Evolutionary conservation across 345 rosid species (phyloP).

Genomic region (Hibiscus trionum): DNA sequence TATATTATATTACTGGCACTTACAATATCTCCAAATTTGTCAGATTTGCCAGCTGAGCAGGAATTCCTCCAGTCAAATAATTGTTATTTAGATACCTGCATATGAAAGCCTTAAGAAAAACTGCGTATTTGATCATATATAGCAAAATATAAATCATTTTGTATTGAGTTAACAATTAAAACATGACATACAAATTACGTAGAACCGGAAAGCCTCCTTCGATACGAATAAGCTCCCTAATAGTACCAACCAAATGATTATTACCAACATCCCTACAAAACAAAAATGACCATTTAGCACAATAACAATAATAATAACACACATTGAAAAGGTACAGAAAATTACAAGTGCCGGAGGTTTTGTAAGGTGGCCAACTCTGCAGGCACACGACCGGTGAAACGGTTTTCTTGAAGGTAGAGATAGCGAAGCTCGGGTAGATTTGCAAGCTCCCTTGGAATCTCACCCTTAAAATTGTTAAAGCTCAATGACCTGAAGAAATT

Average conservation of each 20-base stretch:
- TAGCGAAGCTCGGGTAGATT: slow-evolving; percentile 84
- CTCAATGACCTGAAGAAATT: slow-evolving; percentile 61
- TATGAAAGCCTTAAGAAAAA: not conserved
- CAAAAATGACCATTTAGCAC: slow-evolving; percentile 2
- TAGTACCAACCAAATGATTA: slow-evolving; percentile 91
- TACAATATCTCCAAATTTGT: slow-evolving; percentile 87
- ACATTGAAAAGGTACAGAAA: not conserved
- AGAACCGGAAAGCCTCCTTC: slow-evolving; percentile 85
- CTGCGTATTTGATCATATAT: not conserved
- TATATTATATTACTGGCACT: slow-evolving; percentile 20
- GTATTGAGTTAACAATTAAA: not conserved
- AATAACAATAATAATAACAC: not conserved
- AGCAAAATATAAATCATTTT: not conserved
- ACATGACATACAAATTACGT: slow-evolving; percentile 66
- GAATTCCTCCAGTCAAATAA: slow-evolving; percentile 89
- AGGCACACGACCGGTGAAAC: slow-evolving; percentile 77
- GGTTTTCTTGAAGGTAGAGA: slow-evolving; percentile 88
- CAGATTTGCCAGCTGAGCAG: slow-evolving; percentile 84
- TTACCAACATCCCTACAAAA: slow-evolving; percentile 81
- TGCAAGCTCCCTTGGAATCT: slow-evolving; percentile 85
- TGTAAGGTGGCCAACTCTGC: slow-evolving; percentile 68
- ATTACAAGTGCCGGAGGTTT: slow-evolving; percentile 53
- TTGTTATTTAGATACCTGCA: slow-evolving; percentile 80
- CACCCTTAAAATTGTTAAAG: slow-evolving; percentile 90
- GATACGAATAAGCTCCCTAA: slow-evolving; percentile 78